Conservation (phyloP, 805 yeast genomes). For the Pichia deserticola region DNA sequence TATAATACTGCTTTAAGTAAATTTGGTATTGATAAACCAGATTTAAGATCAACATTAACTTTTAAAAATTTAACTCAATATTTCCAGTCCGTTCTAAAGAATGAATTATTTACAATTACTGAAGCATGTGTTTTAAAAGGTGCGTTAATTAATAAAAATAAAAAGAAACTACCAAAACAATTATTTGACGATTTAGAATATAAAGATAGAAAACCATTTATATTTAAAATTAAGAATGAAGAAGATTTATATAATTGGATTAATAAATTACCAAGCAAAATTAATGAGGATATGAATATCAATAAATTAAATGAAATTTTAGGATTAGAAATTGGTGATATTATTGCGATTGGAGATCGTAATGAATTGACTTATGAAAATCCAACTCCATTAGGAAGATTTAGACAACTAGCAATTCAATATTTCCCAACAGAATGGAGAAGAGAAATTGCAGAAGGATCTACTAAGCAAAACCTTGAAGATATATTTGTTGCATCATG, state of each 20-base stretch:
- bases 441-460: constrained; percentile 26
- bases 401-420: constrained; percentile 67
- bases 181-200: constrained; percentile 37
- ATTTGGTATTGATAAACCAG: constrained; percentile 95
- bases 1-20: constrained; percentile 62
- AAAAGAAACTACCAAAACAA: constrained; percentile 11
- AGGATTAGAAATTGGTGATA: constrained; percentile 55
- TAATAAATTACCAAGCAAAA: constrained; percentile 16
- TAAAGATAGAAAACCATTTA: constrained; percentile 49
- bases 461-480: constrained; percentile 12
- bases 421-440: constrained; percentile 45
- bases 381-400: constrained; percentile 89
- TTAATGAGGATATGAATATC: constrained; percentile 2
- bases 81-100: constrained; percentile 27
- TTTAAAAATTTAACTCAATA: constrained; percentile 42
- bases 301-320: constrained; percentile 28
- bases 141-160: constrained; percentile 38
- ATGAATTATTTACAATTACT: constrained; percentile 52
- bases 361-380: constrained; percentile 69
- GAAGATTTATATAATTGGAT: constrained; percentile 39
- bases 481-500: constrained; percentile 60
- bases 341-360: constrained; percentile 75
- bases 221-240: constrained; percentile 42
- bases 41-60: constrained; percentile 55
- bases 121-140: constrained; percentile 64